Base-by-base conservation (phyloP, 495 filamentous ascomycete species). In the Penicillium angulare region DNA sequence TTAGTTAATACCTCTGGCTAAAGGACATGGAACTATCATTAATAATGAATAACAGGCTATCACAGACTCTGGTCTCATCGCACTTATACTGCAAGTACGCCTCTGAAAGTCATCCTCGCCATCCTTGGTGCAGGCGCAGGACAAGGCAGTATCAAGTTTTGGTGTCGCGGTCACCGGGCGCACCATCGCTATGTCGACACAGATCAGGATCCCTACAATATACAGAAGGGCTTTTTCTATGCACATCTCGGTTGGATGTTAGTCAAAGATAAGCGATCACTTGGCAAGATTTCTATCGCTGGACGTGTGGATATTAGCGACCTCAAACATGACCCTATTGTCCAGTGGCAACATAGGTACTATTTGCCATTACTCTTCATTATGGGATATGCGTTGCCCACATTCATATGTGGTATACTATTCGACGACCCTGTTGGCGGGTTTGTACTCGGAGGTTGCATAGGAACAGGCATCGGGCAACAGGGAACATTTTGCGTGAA, bases 181-280 rank as follows among this genome's bases (percentile, higher is more conserved):
- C 93, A 98, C 69, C 93, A 98, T 76, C 86, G 93, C 56, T 97
- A 96, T 66, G 96, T 92, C 75, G 93, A 97, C 61, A 98, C 93
- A 62, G 87, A 95, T 46, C 95, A 98, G 72, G 93, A 98, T 61
- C 93, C 93, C 15, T 98, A 97, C 77, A 92, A 85, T 49, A 91
- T 97, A 53, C 87, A 90, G 71, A 97, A 97, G 81, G 92, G 92
- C 44, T 81, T 96, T 15, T 73, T 92, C 54, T 95, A 96, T 79
- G 92, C 89, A 43, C 92, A 97, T 71, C 77, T 97, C 40, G 92
- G 92, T 59, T 85, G 82, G 82, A 90, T 93, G 83, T 68, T 93
- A 53, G 84, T 92, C 78, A 89, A 91, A 76, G 85, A 91, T 72
- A 10, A 23, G 8, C 10, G 15, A 0, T 9, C n/a, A 0, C 23